phyloP scores from a whole-genome alignment of 139 green algal species.

The Micromonas commoda region DNA sequence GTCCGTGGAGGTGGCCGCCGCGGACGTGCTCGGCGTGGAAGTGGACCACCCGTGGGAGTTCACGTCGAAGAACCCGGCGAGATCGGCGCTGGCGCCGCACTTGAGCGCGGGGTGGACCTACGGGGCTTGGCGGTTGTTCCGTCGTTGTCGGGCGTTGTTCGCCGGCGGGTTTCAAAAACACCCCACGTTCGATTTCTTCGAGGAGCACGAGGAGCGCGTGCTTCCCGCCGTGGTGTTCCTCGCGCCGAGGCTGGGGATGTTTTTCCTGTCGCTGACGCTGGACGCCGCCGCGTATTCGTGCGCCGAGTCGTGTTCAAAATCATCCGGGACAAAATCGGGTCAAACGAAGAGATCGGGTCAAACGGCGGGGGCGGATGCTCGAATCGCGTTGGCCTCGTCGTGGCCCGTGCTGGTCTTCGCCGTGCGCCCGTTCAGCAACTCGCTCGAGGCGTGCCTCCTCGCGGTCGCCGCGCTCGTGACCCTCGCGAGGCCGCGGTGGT shows the following conservation, averaged over 20 bases:
- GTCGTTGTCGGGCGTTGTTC: too few species aligned
- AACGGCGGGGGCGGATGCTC: not conserved
- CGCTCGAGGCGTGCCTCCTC: not conserved
- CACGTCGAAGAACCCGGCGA: not conserved
- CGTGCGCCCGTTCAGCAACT: constrained; percentile 14
- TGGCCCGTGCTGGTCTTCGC: constrained; percentile 1
- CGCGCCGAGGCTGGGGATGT: not conserved
- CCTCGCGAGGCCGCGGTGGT: not conserved
- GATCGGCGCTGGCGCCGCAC: not conserved
- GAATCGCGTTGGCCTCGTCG: not conserved
- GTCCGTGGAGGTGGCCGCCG: constrained; percentile 3
- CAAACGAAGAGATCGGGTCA: too few species aligned
- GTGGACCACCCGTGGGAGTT: constrained; percentile 25
- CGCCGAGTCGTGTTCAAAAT: too few species aligned
- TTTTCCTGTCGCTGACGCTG: not conserved
- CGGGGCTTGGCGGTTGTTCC: not conserved
- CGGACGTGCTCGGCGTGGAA: not conserved
- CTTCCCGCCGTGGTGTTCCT: not conserved
- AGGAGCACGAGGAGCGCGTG: too few species aligned
- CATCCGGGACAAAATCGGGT: too few species aligned
- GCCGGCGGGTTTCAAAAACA: too few species aligned
- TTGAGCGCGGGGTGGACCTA: not conserved
- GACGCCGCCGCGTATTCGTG: not conserved
- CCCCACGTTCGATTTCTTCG: too few species aligned
- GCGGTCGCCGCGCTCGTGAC: constrained; percentile 5